These are phyloP conservation scores for Raffaelea ambrosiae DNA, from an alignment of 2,329 filamentous ascomycete species.

Conservation along the genomic window DNA sequence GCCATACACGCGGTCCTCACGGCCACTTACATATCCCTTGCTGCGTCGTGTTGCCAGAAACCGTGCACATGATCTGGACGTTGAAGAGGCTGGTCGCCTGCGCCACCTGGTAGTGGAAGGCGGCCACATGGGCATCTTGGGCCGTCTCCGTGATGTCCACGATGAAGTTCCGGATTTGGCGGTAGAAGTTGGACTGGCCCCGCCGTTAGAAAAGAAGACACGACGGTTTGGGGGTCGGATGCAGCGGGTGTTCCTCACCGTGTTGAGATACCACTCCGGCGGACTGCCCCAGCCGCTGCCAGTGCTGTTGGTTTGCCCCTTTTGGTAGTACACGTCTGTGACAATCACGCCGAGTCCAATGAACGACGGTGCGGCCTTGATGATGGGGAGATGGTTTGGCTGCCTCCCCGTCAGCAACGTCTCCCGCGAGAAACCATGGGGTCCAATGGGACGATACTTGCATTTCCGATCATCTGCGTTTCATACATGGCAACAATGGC, in stretches of 20 bases:
- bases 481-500: slow-evolving; percentile 72
- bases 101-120: slow-evolving; percentile 62
- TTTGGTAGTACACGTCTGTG: slow-evolving; percentile 38
- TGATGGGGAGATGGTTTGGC: slow-evolving; percentile 43
- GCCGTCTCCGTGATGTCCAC: slow-evolving; percentile 49
- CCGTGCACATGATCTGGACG: slow-evolving; percentile 43
- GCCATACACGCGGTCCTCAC: too few relatives aligned
- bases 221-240: too few relatives aligned
- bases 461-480: slow-evolving; percentile 67
- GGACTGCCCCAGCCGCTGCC: not conserved
- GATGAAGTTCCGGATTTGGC: slow-evolving; percentile 50
- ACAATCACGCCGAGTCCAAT: slow-evolving; percentile 38
- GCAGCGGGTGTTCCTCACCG: too few relatives aligned
- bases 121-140: slow-evolving; percentile 36
- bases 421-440: too few relatives aligned
- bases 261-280: not conserved
- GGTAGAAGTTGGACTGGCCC: slow-evolving; percentile 48
- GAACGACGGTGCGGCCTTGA: slow-evolving; percentile 46
- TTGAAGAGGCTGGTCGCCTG: slow-evolving; percentile 56
- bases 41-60: slow-evolving; percentile 38
- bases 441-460: too few relatives aligned
- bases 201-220: too few relatives aligned
- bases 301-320: too few relatives aligned
- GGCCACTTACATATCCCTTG: slow-evolving; percentile 34
- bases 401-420: too few relatives aligned